phyloP scores from a whole-genome alignment of 305 asterid species.

The Fraxinus platypoda region DNA sequence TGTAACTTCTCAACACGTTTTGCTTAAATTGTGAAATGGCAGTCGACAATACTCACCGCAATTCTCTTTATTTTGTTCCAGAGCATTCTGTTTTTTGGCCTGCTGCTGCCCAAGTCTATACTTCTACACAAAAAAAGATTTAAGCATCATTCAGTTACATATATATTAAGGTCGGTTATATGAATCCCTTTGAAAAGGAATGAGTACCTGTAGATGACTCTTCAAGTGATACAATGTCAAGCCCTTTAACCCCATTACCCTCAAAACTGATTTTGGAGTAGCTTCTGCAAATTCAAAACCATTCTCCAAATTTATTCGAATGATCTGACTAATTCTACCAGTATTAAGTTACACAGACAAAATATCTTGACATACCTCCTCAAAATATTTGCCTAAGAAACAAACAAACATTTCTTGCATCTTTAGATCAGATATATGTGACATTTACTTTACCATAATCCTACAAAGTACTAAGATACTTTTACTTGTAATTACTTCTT shows the following conservation, averaged over 20 bases:
- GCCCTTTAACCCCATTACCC: constrained; percentile 85
- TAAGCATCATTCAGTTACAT: neutral
- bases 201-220: constrained; percentile 76
- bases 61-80: constrained; percentile 40
- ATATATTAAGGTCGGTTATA: neutral
- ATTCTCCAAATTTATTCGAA: neutral
- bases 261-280: constrained; percentile 81
- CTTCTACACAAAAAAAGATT: constrained; percentile 45
- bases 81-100: constrained; percentile 46
- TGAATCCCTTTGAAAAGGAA: neutral
- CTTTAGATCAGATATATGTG: neutral
- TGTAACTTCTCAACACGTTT: neutral
- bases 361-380: neutral
- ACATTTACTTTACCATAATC: neutral
- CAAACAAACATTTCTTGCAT: neutral
- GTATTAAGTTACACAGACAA: neutral
- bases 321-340: neutral
- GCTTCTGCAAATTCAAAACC: constrained; percentile 63
- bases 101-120: constrained; percentile 82
- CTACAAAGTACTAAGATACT: neutral
- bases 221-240: constrained; percentile 79
- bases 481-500: neutral
- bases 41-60: constrained; percentile 37
- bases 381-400: neutral
- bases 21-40: neutral